phyloP scores from a whole-genome alignment of 2,329 filamentous ascomycete genomes.

The Microdochium trichocladiopsis region DNA sequence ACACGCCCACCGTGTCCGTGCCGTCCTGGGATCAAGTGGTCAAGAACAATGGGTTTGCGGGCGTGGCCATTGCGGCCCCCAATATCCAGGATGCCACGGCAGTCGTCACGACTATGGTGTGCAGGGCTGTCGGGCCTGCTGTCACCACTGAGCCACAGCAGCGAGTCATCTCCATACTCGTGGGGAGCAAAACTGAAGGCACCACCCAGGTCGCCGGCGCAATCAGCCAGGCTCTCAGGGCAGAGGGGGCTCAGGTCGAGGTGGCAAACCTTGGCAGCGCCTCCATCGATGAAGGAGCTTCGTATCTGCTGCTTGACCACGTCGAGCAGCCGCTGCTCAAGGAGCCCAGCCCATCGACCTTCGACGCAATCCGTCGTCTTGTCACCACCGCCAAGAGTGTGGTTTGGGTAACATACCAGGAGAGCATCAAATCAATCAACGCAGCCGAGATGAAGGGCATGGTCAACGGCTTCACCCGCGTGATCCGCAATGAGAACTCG shows the following conservation, averaged over 20 bases:
- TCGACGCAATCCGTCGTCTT: neutral
- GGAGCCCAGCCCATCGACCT: neutral
- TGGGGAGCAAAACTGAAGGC: too few relatives aligned
- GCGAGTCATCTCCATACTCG: too few relatives aligned
- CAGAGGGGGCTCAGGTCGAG: neutral
- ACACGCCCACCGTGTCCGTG: slow-evolving; percentile 1
- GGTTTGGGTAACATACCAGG: neutral
- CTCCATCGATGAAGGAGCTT: neutral
- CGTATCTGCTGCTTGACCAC: neutral
- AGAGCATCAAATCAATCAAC: neutral
- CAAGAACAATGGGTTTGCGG: slow-evolving; percentile 4
- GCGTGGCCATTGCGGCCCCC: neutral
- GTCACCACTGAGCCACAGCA: too few relatives aligned
- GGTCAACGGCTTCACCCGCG: neutral
- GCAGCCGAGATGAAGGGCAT: neutral
- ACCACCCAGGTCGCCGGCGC: too few relatives aligned
- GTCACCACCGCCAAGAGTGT: neutral
- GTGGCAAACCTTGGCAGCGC: neutral
- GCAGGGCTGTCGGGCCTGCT: neutral
- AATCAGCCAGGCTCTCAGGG: too few relatives aligned
- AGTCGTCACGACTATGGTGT: neutral
- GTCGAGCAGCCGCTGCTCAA: neutral
- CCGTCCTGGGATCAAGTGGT: slow-evolving; percentile 4
- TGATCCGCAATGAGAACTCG: neutral
- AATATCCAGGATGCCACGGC: neutral